Base-by-base conservation (phyloP, 148 eudicot species). In the Amaranthus cruentus region DNA sequence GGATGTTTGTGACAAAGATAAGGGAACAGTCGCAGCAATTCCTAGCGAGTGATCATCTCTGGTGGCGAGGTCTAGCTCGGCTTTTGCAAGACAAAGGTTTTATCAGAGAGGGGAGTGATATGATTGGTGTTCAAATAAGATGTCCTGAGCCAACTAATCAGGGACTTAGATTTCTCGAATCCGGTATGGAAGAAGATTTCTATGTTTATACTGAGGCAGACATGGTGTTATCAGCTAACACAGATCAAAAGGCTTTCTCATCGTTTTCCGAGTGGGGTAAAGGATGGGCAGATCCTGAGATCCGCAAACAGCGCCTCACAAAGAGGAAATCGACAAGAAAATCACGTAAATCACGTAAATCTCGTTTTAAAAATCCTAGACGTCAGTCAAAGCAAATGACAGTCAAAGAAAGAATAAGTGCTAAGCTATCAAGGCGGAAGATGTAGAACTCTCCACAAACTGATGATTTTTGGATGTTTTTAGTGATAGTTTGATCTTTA, bases 221-320 rank as follows among this genome's bases (percentile, higher is more conserved):
- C 70, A 93, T 93, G 98, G 18, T 86, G 73, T 75, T 88, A 58
- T 80, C 91, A 64, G 53, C 43, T 51, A 38, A 47, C 60, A 60
- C 44, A 55, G 72, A 2, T 9, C 66, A 63, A 65, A 86, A 77
- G 66, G 66, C 87, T 4, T 84, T 72, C 73, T 83, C 91, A 10
- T 81, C 86, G 43, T 86, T 88, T 77, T 78, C 94, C 1, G 90
- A 84, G 50, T 87, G 94, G 92, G 96, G 96, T 72, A 86, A 80
- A 76, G 98, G 98, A 55, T 93, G 98, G 98, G 98, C 94, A 48
- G 96, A 93, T 83, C 96, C 98, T 2, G 87, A 87, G 78, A 89
- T 87, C n/a, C 92, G 96, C 43, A 81, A 76, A 53, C 86, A 89
- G 75, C 86, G 96, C 69, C 59, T 93, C 11, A 77, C 53, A 68